A percentile compares a stretch with the other conserved stretches of the same genome.
Evolutionary conservation across 2,329 filamentous ascomycete species (phyloP).

Genomic region (Diaporthe aspalathi): DNA sequence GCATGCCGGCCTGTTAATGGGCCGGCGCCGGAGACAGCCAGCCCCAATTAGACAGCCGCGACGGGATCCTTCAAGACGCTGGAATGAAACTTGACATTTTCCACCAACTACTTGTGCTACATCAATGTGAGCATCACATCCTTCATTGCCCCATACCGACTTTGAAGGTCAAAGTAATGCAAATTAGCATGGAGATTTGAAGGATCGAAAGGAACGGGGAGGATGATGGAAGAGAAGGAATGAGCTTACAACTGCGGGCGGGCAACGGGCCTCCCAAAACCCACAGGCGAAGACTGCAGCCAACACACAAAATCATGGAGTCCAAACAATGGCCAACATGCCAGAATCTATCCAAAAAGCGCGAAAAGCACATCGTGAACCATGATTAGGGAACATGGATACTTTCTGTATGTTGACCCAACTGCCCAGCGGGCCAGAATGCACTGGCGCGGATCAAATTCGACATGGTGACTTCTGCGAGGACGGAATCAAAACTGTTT

Average conservation of each 20-base stretch:
- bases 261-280: not conserved
- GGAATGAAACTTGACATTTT: not conserved
- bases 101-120: not conserved
- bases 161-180: not conserved
- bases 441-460: not conserved
- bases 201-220: slow-evolving; percentile 17
- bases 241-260: not conserved
- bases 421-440: not conserved
- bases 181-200: not conserved
- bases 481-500: not conserved
- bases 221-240: not conserved
- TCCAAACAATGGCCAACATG: not conserved
- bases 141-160: not conserved
- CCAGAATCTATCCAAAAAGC: not conserved
- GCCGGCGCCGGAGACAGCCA: not conserved
- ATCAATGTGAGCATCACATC: not conserved
- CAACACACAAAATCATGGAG: not conserved
- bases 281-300: not conserved
- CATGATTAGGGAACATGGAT: not conserved
- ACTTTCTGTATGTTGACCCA: too few relatives aligned
- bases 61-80: not conserved
- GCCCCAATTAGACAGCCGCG: not conserved
- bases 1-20: not conserved
- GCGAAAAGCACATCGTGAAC: not conserved
- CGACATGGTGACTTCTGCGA: not conserved